Evolutionary conservation across 306 rosid genomes (phyloP), one percentile per base, ranked within the genome.

Genomic region (Adenanthera pavonina): DNA sequence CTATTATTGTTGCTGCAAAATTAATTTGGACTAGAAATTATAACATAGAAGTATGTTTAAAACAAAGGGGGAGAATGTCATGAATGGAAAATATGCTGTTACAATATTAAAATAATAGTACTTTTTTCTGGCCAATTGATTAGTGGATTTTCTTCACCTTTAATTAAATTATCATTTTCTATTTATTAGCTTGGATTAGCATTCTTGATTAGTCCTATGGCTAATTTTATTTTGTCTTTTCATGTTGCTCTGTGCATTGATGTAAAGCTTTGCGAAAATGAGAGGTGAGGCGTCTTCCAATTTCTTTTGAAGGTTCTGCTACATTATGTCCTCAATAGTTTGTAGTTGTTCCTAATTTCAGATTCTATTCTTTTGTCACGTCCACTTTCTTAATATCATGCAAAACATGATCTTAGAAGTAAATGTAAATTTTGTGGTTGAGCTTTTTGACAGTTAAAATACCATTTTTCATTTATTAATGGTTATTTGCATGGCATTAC

Each of bases 231-330:
- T 41, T 85, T 83, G 62, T 84, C 66, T 83, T 88, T 85, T 79
- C 86, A 84, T 85, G 77, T 65, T 81, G 69, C 76, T 43, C 72
- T 30, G 6, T 71, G 41, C 73, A 70, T 79, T 73, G 78, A 79
- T 79, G 56, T 87, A 88, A 88, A 95, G 99, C 89, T 93, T 90
- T 82, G 98, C 98, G 78, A 91, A 89, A 85, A 46, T 76, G 89
- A 92, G 97, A 90, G 99, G 99, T 95, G 87, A 66, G 94, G 19
- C 76, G 60, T 81, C 80, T 79, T 85, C 82, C 77, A 75, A 53
- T 70, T 86, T 76, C 36, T 78, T 70, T 70, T 43, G 61, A 85
- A 83, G 65, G 80, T 79, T 83, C 69, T 69, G 52, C 85, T 51
- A 19, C 62, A 76, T 56, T 40, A 34, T 78, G 61, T 70, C 76